These are phyloP conservation scores for Pichia cabralensis DNA, from an alignment of 805 yeast genomes.

Conservation along the genomic window DNA sequence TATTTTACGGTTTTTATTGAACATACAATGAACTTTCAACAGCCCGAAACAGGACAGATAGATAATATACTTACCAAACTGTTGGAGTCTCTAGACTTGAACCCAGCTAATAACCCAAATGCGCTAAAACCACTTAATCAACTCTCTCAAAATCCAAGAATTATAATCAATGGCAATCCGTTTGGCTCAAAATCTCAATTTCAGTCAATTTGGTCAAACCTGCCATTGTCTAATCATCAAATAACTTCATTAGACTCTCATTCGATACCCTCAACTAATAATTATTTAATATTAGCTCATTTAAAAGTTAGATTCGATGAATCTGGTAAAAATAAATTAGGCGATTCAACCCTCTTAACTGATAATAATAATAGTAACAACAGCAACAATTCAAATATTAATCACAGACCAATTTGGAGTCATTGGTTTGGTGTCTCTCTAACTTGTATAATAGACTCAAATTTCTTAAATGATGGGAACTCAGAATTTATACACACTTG, in stretches of 20 bases:
- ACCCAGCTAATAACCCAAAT: constrained; percentile 6
- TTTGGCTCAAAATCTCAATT: constrained; percentile 40
- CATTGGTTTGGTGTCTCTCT: constrained; percentile 61
- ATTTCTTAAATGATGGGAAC: constrained; percentile 27
- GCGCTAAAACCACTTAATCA: constrained; percentile 28
- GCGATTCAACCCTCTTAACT: constrained; percentile 51
- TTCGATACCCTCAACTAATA: constrained; percentile 31
- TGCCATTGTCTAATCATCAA: constrained; percentile 53
- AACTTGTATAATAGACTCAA: constrained; percentile 50
- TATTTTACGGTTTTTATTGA: too few species aligned
- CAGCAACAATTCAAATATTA: constrained; percentile 1
- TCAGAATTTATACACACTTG: constrained; percentile 45
- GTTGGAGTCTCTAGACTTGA: constrained; percentile 18
- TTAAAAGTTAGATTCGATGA: constrained; percentile 69
- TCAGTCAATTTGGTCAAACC: constrained; percentile 47
- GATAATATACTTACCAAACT: constrained; percentile 17
- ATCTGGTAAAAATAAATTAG: constrained; percentile 55
- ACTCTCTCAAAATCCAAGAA: constrained; percentile 40
- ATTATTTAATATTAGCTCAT: constrained; percentile 27
- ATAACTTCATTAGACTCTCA: constrained; percentile 59
- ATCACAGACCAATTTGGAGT: constrained; percentile 47
- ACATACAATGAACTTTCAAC: not conserved
- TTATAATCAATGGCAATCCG: constrained; percentile 52
- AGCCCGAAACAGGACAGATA: constrained; percentile 1
- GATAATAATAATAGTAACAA: constrained; percentile 3